Evolutionary conservation across 192 early-diverging fungal genomes (phyloP).

Genomic region (Geranomyces variabilis): DNA sequence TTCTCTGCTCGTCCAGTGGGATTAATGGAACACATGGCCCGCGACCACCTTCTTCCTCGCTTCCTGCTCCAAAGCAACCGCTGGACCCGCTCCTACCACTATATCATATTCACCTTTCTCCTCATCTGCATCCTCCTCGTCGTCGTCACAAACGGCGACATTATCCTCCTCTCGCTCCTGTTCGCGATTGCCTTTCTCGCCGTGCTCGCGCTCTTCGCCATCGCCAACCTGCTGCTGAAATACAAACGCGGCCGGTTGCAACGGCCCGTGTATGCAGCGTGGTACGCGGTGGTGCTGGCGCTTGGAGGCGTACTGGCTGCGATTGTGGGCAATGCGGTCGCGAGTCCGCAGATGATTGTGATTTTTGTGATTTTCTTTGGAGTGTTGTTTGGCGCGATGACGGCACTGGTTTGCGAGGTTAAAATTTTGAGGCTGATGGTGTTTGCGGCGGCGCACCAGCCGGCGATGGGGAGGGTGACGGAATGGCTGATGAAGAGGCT

Average conservation of each 20-base stretch:
- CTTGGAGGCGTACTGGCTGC: constrained; percentile 30
- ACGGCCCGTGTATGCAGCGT: constrained; percentile 33
- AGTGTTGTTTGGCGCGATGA: constrained; percentile 44
- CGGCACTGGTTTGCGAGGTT: constrained; percentile 46
- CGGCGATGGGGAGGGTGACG: not conserved
- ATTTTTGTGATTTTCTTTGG: constrained; percentile 59
- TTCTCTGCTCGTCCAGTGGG: constrained; percentile 32
- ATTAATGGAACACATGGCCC: constrained; percentile 54
- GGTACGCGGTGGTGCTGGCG: constrained; percentile 40
- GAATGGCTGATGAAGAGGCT: constrained; percentile 39
- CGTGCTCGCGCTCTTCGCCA: constrained; percentile 48
- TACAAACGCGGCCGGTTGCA: constrained; percentile 44
- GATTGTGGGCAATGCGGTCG: constrained; percentile 52
- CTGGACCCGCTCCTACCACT: constrained; percentile 45
- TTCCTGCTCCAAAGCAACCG: constrained; percentile 51
- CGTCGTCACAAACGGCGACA: constrained; percentile 44
- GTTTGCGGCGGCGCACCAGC: constrained; percentile 4
- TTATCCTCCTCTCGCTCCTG: constrained; percentile 52
- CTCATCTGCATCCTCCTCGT: constrained; percentile 52
- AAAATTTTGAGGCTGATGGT: constrained; percentile 39
- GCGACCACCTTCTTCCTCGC: constrained; percentile 53
- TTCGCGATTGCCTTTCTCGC: constrained; percentile 58
- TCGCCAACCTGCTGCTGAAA: constrained; percentile 49
- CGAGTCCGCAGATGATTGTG: constrained; percentile 44
- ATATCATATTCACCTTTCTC: constrained; percentile 56